phyloP scores from a whole-genome alignment of 176 grass and related monocot species.

The Avena atlantica region DNA sequence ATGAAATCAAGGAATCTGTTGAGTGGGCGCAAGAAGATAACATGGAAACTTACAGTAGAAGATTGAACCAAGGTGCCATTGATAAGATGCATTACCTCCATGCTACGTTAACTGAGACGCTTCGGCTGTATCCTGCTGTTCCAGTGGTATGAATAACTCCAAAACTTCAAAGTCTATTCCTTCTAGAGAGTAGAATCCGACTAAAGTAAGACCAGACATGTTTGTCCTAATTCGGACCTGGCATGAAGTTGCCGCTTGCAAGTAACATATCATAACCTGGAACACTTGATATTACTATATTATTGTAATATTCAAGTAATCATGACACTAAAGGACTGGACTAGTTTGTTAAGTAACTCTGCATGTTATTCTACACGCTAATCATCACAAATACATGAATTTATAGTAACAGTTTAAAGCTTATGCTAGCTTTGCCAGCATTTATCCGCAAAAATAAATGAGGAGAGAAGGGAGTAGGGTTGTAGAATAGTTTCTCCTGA shows the following conservation, averaged over 20 bases:
- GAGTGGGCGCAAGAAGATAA: slow-evolving; percentile 25
- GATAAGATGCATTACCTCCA: slow-evolving; percentile 74
- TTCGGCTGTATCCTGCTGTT: slow-evolving; percentile 74
- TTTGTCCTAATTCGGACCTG: not conserved
- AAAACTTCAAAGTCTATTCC: not conserved
- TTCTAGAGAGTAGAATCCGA: slow-evolving; percentile 17
- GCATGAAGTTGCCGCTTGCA: not conserved
- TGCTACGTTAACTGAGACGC: slow-evolving; percentile 58
- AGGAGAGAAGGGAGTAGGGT: not conserved
- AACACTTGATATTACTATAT: not conserved
- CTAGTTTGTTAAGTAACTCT: not conserved
- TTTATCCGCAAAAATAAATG: not conserved
- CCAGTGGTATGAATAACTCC: slow-evolving; percentile 56
- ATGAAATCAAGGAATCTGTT: slow-evolving; percentile 52
- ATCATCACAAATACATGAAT: slow-evolving; percentile 7
- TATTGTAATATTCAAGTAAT: not conserved
- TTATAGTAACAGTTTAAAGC: not conserved
- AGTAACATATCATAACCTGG: not conserved
- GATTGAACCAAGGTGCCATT: slow-evolving; percentile 49
- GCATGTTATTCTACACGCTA: not conserved
- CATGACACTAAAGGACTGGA: not conserved
- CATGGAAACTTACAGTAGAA: slow-evolving; percentile 33
- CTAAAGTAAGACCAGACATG: slow-evolving; percentile 4
- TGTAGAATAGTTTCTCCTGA: not conserved
- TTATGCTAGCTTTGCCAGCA: not conserved